Percentiles rank a stretch among this genome's conserved stretches.
Evolutionary conservation across 257 asterid genomes (phyloP).

Genomic region (Datura wrightii): DNA sequence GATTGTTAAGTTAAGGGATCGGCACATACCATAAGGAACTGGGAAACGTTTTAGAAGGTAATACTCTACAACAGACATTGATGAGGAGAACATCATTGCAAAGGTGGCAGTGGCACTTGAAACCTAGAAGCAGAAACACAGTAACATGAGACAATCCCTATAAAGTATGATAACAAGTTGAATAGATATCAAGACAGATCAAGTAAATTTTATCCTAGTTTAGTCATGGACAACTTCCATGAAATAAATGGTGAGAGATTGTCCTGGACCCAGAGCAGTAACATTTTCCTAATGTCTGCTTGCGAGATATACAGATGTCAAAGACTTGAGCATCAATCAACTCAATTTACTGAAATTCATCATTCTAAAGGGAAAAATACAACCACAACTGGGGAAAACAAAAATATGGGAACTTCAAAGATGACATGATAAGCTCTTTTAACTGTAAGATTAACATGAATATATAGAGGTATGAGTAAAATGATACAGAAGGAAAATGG

Average conservation of each 20-base stretch:
- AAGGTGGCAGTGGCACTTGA: conserved; percentile 98
- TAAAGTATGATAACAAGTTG: conserved; percentile 11
- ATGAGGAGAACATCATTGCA: conserved; percentile 98
- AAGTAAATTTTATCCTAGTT: background rate
- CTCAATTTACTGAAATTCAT: background rate
- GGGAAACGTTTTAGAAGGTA: conserved; percentile 93
- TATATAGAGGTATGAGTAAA: background rate
- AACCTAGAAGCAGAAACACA: conserved; percentile 54
- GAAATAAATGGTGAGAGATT: background rate
- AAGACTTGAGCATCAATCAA: background rate
- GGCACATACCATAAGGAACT: conserved; percentile 80
- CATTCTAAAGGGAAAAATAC: background rate
- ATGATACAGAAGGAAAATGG: background rate
- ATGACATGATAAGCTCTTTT: background rate
- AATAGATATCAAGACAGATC: background rate
- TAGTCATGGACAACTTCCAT: conserved; percentile 11
- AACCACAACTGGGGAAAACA: background rate
- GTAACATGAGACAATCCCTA: background rate
- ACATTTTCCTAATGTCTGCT: conserved; percentile 18
- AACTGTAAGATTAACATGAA: background rate
- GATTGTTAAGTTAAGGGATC: background rate
- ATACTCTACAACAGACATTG: conserved; percentile 97
- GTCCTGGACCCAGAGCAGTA: background rate
- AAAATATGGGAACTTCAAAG: conserved; percentile 14
- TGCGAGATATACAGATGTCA: background rate